These are phyloP conservation scores for Saprolegnia parasitica DNA, from an alignment of 352 stramenopile species.

Conservation along the genomic window DNA sequence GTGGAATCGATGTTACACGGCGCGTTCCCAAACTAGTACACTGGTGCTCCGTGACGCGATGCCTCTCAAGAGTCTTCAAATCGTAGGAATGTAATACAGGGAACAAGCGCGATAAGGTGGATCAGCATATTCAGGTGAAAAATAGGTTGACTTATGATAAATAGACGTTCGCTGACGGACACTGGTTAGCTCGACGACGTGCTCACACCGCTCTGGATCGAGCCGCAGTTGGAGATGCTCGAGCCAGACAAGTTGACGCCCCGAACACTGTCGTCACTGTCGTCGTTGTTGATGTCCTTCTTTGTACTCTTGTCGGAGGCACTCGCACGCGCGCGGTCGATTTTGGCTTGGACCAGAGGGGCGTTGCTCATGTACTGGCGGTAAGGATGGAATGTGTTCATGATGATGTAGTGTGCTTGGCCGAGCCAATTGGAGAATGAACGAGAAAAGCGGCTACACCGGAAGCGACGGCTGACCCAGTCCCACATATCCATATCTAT, in stretches of 20 bases:
- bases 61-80: too few relatives aligned
- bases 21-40: too few relatives aligned
- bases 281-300: neutral
- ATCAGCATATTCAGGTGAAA: too few relatives aligned
- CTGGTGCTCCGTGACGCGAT: too few relatives aligned
- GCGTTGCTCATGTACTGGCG: slow-evolving; percentile 17
- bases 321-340: neutral
- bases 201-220: neutral
- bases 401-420: neutral
- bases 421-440: neutral
- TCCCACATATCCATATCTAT: slow-evolving; percentile 2
- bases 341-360: slow-evolving; percentile 5
- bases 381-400: slow-evolving; percentile 19
- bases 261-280: neutral
- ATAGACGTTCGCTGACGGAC: too few relatives aligned
- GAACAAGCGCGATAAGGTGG: too few relatives aligned
- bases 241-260: neutral
- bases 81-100: too few relatives aligned
- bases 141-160: too few relatives aligned
- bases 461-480: neutral
- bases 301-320: neutral
- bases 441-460: neutral
- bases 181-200: neutral
- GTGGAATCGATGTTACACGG: too few relatives aligned
- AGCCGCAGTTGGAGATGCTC: neutral